Percentiles rank a stretch among this genome's conserved stretches.
Conservation (phyloP, 73 alveolate genomes). For the Effrenium voratum region DNA sequence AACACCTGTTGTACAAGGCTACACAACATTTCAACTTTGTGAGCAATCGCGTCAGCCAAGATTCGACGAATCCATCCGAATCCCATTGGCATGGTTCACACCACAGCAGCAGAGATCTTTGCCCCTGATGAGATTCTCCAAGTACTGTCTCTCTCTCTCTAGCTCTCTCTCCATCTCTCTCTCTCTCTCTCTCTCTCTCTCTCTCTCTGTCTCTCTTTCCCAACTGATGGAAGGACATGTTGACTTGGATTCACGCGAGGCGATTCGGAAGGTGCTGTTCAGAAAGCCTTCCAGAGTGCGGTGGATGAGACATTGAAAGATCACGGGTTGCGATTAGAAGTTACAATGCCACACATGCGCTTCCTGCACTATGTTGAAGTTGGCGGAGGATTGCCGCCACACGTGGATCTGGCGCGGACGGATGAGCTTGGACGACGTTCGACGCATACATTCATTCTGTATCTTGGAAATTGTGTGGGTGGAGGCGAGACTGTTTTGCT, state of each 20-base stretch:
- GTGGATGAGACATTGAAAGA: not conserved
- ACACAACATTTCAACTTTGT: too few species aligned
- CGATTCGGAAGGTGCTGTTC: constrained; percentile 71
- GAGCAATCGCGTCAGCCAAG: too few species aligned
- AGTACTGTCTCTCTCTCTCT: too few species aligned
- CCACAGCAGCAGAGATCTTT: too few species aligned
- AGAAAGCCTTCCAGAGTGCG: constrained; percentile 19
- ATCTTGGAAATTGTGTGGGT: constrained; percentile 5
- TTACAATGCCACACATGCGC: constrained; percentile 88
- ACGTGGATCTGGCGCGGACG: constrained; percentile 59
- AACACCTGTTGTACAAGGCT: too few species aligned
- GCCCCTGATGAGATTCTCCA: too few species aligned
- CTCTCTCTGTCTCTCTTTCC: not conserved
- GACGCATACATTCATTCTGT: constrained; percentile 84
- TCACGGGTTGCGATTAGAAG: not conserved
- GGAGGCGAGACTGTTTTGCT: constrained; percentile 77
- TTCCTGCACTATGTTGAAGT: constrained; percentile 65
- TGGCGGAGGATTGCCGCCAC: constrained; percentile 89
- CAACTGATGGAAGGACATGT: not conserved
- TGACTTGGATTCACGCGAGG: not conserved
- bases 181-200: not conserved
- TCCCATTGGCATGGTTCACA: too few species aligned
- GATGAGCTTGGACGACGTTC: constrained; percentile 77
- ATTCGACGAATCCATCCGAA: too few species aligned
- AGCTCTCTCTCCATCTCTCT: too few species aligned